Conservation (phyloP, 2,329 filamentous ascomycete species). For the Aureobasidium sp. region DNA sequence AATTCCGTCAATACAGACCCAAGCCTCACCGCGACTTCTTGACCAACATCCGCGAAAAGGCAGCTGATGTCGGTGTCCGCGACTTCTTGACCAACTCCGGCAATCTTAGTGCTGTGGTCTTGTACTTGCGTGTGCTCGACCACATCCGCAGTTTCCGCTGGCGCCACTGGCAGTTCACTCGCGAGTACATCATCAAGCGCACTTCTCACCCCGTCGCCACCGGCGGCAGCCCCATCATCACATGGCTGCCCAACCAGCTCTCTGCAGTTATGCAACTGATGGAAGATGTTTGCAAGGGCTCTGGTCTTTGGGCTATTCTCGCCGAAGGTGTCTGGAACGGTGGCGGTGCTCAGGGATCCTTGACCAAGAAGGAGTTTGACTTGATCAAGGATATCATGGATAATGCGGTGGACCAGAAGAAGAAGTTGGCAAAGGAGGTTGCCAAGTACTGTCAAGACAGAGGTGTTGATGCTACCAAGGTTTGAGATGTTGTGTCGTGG, state of each 20-base stretch:
- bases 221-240: conserved; percentile 74
- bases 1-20: conserved; percentile 85
- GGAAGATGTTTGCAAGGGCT: conserved; percentile 48
- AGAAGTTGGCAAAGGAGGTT: conserved; percentile 17
- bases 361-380: conserved; percentile 17
- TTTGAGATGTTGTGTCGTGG: not conserved
- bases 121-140: conserved; percentile 51
- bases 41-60: conserved; percentile 55
- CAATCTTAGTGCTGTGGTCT: conserved; percentile 17
- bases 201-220: conserved; percentile 71
- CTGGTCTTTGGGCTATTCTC: conserved; percentile 41
- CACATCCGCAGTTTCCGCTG: conserved; percentile 76
- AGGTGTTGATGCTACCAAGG: conserved; percentile 6
- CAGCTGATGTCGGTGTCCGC: conserved; percentile 49
- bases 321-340: conserved; percentile 28
- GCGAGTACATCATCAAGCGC: conserved; percentile 76
- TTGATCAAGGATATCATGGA: conserved; percentile 37
- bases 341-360: conserved; percentile 12
- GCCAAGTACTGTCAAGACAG: conserved; percentile 19
- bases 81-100: conserved; percentile 41
- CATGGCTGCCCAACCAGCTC: conserved; percentile 77
- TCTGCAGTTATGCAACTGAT: conserved; percentile 67
- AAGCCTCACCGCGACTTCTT: conserved; percentile 85
- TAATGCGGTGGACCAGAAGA: conserved; percentile 17
- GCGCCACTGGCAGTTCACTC: conserved; percentile 79